Evolutionary conservation across 192 early-diverging fungal species (phyloP).

Genomic region (Rhizophagus sp.): DNA sequence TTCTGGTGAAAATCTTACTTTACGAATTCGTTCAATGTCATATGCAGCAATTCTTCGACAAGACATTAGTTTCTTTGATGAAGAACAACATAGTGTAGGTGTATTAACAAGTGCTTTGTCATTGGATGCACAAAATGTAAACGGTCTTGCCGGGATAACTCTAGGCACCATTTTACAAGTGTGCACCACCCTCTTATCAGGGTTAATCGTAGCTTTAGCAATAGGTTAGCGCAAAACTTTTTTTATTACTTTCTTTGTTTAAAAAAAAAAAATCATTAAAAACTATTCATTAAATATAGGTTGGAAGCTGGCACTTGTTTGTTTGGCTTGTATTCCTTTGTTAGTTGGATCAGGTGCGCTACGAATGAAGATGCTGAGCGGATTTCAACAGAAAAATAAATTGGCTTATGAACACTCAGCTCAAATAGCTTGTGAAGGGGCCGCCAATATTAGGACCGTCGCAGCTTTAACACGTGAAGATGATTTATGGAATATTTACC

Average conservation of each 20-base stretch:
- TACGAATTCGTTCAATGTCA: conserved; percentile 56
- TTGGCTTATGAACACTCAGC: conserved; percentile 67
- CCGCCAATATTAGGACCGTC: conserved; percentile 76
- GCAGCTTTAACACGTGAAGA: conserved; percentile 58
- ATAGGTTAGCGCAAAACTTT: conserved; percentile 14
- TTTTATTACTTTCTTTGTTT: background rate
- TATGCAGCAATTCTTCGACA: conserved; percentile 71
- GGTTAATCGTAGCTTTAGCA: conserved; percentile 48
- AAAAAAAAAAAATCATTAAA: background rate
- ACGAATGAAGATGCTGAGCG: conserved; percentile 55
- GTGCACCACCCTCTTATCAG: conserved; percentile 22
- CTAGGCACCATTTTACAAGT: conserved; percentile 36
- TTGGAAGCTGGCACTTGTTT: conserved; percentile 63
- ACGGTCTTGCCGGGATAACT: conserved; percentile 33
- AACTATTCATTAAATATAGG: conserved; percentile 12
- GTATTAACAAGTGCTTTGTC: conserved; percentile 69
- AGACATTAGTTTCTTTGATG: conserved; percentile 76
- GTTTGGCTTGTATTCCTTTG: conserved; percentile 68
- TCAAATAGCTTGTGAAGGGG: conserved; percentile 73
- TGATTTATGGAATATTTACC: conserved; percentile 45
- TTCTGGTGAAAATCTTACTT: conserved; percentile 63
- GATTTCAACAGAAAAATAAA: conserved; percentile 52
- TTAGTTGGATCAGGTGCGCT: conserved; percentile 61
- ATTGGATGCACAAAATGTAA: conserved; percentile 60
- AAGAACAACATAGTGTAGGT: conserved; percentile 68